These are phyloP conservation scores for Macroventuria anomochaeta DNA, from an alignment of 2,329 filamentous ascomycete genomes.

Conservation along the genomic window DNA sequence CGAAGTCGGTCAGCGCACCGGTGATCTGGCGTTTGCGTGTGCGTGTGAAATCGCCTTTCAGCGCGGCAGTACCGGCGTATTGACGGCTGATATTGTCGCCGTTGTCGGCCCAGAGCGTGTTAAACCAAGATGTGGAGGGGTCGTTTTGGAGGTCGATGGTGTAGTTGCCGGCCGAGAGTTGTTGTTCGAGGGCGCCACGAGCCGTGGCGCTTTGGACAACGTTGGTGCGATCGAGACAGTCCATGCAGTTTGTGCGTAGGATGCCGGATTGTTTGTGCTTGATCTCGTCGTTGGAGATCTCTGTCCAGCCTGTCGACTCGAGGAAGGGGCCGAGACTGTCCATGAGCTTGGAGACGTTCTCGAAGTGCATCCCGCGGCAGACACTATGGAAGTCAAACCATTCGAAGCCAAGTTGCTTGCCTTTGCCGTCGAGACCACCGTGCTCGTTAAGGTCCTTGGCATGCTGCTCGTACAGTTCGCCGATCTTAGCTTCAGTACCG, in stretches of 20 bases:
- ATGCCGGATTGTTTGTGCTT: conserved; percentile 70
- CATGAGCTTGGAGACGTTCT: conserved; percentile 85
- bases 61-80: conserved; percentile 91
- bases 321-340: conserved; percentile 72
- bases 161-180: conserved; percentile 77
- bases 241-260: conserved; percentile 97
- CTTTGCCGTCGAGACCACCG: conserved; percentile 57
- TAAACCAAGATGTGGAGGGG: conserved; percentile 89
- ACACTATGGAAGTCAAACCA: conserved; percentile 98
- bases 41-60: conserved; percentile 96
- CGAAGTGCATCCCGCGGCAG: conserved; percentile 96
- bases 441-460: conserved; percentile 69
- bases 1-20: conserved; percentile 89
- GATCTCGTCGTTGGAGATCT: conserved; percentile 56
- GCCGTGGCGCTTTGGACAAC: conserved; percentile 93
- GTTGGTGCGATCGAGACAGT: conserved; percentile 94
- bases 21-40: conserved; percentile 89
- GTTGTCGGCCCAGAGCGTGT: conserved; percentile 96
- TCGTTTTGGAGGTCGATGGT: conserved; percentile 77
- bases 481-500: conserved; percentile 79
- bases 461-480: conserved; percentile 75
- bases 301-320: conserved; percentile 73
- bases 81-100: conserved; percentile 95
- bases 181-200: conserved; percentile 78
- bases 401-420: conserved; percentile 70